Evolutionary conservation across 345 rosid species (phyloP), one percentile per base, ranked within the genome.

Genomic region (Heritiera littoralis): DNA sequence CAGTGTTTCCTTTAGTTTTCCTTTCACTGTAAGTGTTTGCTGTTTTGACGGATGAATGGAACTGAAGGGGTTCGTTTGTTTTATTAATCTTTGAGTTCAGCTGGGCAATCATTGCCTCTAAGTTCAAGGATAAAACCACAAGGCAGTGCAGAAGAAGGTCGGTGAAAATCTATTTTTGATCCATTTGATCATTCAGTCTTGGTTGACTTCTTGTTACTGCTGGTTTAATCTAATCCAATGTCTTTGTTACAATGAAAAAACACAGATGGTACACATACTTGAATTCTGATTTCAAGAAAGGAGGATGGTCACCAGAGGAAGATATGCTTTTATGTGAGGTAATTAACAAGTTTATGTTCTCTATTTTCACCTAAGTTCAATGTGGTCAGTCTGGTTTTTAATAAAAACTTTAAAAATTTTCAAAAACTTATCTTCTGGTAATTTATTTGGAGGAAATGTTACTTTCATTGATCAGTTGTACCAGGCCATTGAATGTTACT

Each of bases 251-350:
- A 30, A 23, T 80, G 38, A 35, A 58, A 64, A 55, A 32, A 52
- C 72, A 79, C 86, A 96, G 99, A 92, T 96, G 99, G 99, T 94
- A 89, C 80, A 96, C 99, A 58, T 96, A 96, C 72, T 82, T 96
- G 77, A 96, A 91, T 84, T 90, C 99, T 58, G 99, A 96, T 84
- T 96, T 96, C 89, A 94, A 94, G 89, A 96, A 91, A 83, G 99
- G 99, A 11, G 99, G 98, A 64, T 96, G 99, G 99, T 90, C 98
- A 64, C 97, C 97, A 10, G 98, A 96, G 81, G 99, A 94, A 90
- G 99, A 96, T 79, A 81, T 91, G 84, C 94, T 96, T 11, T 84
- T 96, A 75, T 96, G 99, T 74, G 97, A 96, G 99, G 99, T 93
- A 40, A 72, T 73, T 60, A 75, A 28, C n/a, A 18, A 61, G 15